A percentile compares a stretch with the other conserved stretches of the same genome.
Conservation (phyloP, 768 basidiomycete genomes). For the Pulveroboletus ravenelii region DNA sequence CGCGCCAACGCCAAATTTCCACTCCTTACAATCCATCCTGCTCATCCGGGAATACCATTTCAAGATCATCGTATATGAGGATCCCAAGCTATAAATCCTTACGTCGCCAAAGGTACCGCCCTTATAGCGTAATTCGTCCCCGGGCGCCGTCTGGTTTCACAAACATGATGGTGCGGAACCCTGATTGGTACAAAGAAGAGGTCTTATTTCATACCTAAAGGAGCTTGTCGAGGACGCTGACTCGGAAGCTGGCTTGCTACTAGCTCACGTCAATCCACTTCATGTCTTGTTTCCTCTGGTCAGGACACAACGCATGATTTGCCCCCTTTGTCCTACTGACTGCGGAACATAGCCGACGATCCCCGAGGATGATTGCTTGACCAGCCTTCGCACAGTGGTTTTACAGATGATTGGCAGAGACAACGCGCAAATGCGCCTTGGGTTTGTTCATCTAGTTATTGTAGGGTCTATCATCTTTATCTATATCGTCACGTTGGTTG, state of each 20-base stretch:
- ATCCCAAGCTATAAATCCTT: slow-evolving; percentile 21
- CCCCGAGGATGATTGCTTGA: slow-evolving; percentile 20
- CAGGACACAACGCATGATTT: background rate
- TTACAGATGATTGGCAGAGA: slow-evolving; percentile 18
- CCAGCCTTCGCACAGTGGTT: slow-evolving; percentile 16
- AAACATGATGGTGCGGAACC: slow-evolving; percentile 10
- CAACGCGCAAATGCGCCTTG: slow-evolving; percentile 8
- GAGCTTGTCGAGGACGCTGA: slow-evolving; percentile 11
- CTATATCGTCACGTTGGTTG: background rate
- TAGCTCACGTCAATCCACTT: background rate
- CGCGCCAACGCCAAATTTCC: slow-evolving; percentile 10
- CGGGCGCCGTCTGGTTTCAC: background rate
- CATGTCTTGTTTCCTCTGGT: slow-evolving; percentile 14
- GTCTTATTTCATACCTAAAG: slow-evolving; percentile 10
- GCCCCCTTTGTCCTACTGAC: slow-evolving; percentile 5
- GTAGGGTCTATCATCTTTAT: slow-evolving; percentile 6
- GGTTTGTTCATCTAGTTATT: slow-evolving; percentile 19
- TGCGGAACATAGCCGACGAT: slow-evolving; percentile 1
- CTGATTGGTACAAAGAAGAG: background rate
- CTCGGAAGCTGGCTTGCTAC: slow-evolving; percentile 2
- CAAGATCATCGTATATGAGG: slow-evolving; percentile 13
- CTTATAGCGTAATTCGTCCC: slow-evolving; percentile 11
- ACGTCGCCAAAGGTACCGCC: slow-evolving; percentile 17
- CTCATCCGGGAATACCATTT: slow-evolving; percentile 6
- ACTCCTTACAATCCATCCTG: slow-evolving; percentile 17